Conservation (phyloP, 768 basidiomycete genomes). For the Tulasnella sp. region DNA sequence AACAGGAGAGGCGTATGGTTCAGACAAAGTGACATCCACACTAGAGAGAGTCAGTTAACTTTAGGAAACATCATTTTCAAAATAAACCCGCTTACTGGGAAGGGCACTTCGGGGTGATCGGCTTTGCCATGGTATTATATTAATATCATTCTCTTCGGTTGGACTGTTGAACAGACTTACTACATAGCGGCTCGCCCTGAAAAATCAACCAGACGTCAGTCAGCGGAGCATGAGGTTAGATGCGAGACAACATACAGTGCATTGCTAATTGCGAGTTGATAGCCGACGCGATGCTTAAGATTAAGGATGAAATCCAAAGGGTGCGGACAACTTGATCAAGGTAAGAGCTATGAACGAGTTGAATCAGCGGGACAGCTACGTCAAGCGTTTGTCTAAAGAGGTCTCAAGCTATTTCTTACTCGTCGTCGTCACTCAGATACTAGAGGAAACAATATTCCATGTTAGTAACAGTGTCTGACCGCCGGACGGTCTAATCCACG, state of each 20-base stretch:
- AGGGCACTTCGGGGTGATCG: constrained; percentile 31
- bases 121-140: too few relatives aligned
- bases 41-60: not conserved
- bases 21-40: constrained; percentile 34
- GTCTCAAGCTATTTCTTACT: too few relatives aligned
- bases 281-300: constrained; percentile 36
- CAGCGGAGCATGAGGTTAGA: too few relatives aligned
- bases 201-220: not conserved
- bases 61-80: too few relatives aligned
- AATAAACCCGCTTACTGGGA: constrained; percentile 31
- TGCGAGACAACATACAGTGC: constrained; percentile 1
- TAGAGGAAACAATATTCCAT: too few relatives aligned
- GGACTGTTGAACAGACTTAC: constrained; percentile 13
- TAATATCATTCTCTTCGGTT: too few relatives aligned
- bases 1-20: constrained; percentile 31
- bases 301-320: constrained; percentile 34
- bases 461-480: too few relatives aligned
- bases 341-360: not conserved
- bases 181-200: constrained; percentile 34
- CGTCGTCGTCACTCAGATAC: too few relatives aligned
- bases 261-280: constrained; percentile 37
- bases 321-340: constrained; percentile 27
- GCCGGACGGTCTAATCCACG: too few relatives aligned
- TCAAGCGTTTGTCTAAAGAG: too few relatives aligned
- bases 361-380: too few relatives aligned